phyloP scores from a whole-genome alignment of 495 filamentous ascomycete species.

The Pyrenopolyporus hunteri region DNA sequence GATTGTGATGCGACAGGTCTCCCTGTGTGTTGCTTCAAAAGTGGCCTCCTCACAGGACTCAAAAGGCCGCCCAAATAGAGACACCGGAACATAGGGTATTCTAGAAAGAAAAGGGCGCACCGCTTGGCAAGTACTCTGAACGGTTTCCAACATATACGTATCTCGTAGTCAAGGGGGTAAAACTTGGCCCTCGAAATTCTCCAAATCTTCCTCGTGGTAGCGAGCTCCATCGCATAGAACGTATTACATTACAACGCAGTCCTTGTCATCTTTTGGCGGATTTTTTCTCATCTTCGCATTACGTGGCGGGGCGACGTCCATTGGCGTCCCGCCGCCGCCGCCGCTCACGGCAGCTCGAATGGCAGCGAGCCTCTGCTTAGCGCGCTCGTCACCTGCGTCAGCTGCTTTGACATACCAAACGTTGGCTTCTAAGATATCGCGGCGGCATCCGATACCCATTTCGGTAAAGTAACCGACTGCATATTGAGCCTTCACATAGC shows the following conservation, averaged over 20 bases:
- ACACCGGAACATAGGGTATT: slow-evolving; percentile 22
- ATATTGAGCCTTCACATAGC: slow-evolving; percentile 91
- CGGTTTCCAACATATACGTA: slow-evolving; percentile 29
- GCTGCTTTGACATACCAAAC: slow-evolving; percentile 98
- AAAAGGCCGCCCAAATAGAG: background rate
- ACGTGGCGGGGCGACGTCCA: slow-evolving; percentile 56
- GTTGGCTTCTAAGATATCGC: slow-evolving; percentile 92
- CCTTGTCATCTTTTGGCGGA: slow-evolving; percentile 57
- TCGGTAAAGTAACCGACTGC: slow-evolving; percentile 97
- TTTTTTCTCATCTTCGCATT: slow-evolving; percentile 58
- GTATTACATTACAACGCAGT: slow-evolving; percentile 65
- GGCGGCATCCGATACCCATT: slow-evolving; percentile 94
- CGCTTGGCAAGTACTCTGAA: slow-evolving; percentile 19
- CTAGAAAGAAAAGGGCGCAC: slow-evolving; percentile 18
- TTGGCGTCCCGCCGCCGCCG: slow-evolving; percentile 67
- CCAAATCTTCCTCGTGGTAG: background rate
- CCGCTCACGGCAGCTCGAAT: slow-evolving; percentile 88
- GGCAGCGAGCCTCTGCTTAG: slow-evolving; percentile 81
- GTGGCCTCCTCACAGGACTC: background rate
- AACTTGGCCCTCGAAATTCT: background rate
- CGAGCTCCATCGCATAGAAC: slow-evolving; percentile 10
- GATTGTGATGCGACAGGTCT: slow-evolving; percentile 6
- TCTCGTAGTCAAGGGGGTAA: slow-evolving; percentile 4
- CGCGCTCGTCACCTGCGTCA: slow-evolving; percentile 87
- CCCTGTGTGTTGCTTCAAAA: slow-evolving; percentile 2